Base-by-base conservation (phyloP, 805 yeast species). In the Cyberlindnera meyerae region DNA sequence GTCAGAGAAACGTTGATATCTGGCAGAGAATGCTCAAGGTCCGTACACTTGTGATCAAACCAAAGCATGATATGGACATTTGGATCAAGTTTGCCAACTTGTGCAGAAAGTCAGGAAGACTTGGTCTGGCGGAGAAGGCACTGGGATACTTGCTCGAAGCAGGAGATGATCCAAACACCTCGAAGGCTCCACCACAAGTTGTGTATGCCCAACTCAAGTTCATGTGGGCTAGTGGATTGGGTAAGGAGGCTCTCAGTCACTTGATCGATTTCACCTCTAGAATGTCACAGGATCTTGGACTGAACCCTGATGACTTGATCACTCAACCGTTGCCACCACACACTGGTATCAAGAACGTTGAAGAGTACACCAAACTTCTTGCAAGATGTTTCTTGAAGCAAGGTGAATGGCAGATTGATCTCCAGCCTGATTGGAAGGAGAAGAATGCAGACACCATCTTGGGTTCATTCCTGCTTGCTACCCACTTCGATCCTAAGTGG, bases 1-100 rank as follows among this genome's bases (percentile, higher is more conserved):
- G 97, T 55, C 98, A 93, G 62, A 73, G 93, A 49, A 93, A 93
- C 62, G 97, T 93, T 34, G 99, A 93, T 62, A 88, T 89, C n/a
- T 93, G 99, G 98, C 97, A 90, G 58, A 71, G 97, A 54, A 81
- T 93, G 77, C 70, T 93, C 42, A 85, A 89, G 57, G 96, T 90
- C 2, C 72, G 98, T 39, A 90, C 97, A 0, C 68, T 93, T 31
- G 97, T 93, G 11, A 84, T 93, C 30, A 82, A 82, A 45, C 99
- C 98, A 2, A 86, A 89, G 48, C 95, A 93, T 52, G 97, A 93
- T 56, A 83, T 89, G 93, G 93, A 85, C 36, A 86, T 89, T 75
- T 88, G 97, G 96, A 90, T 93, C 52, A 89, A 93, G 60, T 94
- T 93, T 69, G 97, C 98, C 15, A 93, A 93, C 54, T 66, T 93